Evolutionary conservation across 1,139 yeast species (phyloP).

Genomic region (Kodamaea alishanica): DNA sequence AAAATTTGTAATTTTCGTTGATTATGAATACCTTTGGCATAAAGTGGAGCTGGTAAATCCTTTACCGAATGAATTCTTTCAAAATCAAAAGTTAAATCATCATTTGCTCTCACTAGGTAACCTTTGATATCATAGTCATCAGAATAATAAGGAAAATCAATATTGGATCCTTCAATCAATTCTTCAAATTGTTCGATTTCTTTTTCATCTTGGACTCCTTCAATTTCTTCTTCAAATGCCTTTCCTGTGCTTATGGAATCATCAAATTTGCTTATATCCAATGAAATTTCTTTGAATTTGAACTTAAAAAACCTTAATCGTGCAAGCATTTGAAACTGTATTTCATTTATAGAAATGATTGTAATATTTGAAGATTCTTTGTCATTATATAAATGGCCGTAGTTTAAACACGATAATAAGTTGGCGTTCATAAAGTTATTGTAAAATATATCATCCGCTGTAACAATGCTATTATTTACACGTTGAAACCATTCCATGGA

Average conservation of each 20-base stretch:
- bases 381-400: background rate
- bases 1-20: constrained; percentile 13
- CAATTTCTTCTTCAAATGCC: background rate
- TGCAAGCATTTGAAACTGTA: constrained; percentile 8
- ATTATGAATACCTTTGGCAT: constrained; percentile 15
- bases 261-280: constrained; percentile 4
- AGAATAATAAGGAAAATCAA: constrained; percentile 8
- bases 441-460: constrained; percentile 3
- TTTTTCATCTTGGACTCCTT: constrained; percentile 2
- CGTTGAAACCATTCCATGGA: background rate
- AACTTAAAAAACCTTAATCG: constrained; percentile 12
- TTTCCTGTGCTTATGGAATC: background rate
- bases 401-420: constrained; percentile 1
- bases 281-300: constrained; percentile 15
- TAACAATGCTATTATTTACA: constrained; percentile 2
- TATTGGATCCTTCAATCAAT: constrained; percentile 5
- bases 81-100: constrained; percentile 3
- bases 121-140: constrained; percentile 8
- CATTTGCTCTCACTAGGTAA: constrained; percentile 3
- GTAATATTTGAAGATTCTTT: constrained; percentile 3
- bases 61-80: background rate
- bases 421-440: constrained; percentile 3
- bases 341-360: constrained; percentile 7
- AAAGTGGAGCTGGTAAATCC: constrained; percentile 11
- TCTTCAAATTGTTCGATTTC: constrained; percentile 6